Conservation (phyloP, 768 basidiomycete species). For the Lentinula guzmanii region DNA sequence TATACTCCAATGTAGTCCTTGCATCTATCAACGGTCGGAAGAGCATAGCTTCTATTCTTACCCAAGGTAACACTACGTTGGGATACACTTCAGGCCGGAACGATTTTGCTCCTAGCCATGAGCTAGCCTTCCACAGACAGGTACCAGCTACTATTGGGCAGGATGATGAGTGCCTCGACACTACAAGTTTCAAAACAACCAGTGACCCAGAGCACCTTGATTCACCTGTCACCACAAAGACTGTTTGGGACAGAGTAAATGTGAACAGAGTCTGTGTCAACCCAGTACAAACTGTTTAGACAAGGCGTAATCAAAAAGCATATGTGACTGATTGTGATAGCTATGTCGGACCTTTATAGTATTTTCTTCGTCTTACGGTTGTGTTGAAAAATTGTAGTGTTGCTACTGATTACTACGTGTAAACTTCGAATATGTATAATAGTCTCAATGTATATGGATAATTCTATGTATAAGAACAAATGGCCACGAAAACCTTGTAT, state of each 20-base stretch:
- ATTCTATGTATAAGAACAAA: too few species aligned
- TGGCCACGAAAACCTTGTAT: too few species aligned
- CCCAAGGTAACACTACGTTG: not conserved
- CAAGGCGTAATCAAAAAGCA: too few species aligned
- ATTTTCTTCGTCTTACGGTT: too few species aligned
- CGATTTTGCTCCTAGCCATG: not conserved
- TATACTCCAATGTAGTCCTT: conserved; percentile 2
- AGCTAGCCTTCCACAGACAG: not conserved
- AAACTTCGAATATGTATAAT: too few species aligned
- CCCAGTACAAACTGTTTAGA: too few species aligned
- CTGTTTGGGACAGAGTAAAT: not conserved
- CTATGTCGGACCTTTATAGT: too few species aligned
- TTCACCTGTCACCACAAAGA: not conserved
- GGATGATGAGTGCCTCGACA: not conserved
- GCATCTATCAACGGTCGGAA: not conserved
- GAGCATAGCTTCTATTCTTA: not conserved
- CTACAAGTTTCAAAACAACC: not conserved
- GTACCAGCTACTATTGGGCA: not conserved
- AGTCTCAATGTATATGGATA: too few species aligned
- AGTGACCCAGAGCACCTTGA: not conserved
- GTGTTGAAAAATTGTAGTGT: too few species aligned
- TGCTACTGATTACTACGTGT: too few species aligned
- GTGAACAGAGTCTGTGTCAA: not conserved
- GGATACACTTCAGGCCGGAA: not conserved
- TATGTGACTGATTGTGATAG: too few species aligned